These are phyloP conservation scores for Pulveroboletus sp. DNA, from an alignment of 768 basidiomycete species.

Conservation along the genomic window DNA sequence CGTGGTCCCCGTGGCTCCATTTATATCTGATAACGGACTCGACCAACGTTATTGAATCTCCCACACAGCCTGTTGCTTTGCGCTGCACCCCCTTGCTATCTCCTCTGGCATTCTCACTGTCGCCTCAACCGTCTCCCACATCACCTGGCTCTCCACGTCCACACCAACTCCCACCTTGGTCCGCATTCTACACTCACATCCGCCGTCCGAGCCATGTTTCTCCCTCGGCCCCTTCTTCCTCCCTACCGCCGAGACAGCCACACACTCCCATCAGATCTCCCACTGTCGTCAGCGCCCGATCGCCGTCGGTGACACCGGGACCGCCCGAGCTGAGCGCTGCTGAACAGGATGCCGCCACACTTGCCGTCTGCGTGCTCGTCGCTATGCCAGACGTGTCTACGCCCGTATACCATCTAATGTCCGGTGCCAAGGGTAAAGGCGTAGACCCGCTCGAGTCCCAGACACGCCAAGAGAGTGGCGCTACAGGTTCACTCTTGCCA, in stretches of 20 bases:
- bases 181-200: conserved; percentile 7
- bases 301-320: not conserved
- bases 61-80: conserved; percentile 17
- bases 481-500: conserved; percentile 3
- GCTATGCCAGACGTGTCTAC: conserved; percentile 20
- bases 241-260: not conserved
- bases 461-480: not conserved
- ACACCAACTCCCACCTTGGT: not conserved
- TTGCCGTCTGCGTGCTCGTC: conserved; percentile 18
- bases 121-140: not conserved
- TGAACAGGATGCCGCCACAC: not conserved
- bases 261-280: not conserved
- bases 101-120: not conserved
- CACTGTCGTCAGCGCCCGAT: not conserved
- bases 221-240: not conserved
- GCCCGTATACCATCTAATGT: not conserved
- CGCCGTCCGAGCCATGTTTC: conserved; percentile 3
- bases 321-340: not conserved
- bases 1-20: not conserved
- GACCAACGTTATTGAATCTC: not conserved
- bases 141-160: not conserved
- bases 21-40: not conserved
- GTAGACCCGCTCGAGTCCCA: conserved; percentile 7
- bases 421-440: conserved; percentile 18
- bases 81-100: not conserved